Evolutionary conservation across 164 flowering plant genomes (phyloP), one percentile per base, ranked within the genome.

Genomic region (Protea cynaroides): DNA sequence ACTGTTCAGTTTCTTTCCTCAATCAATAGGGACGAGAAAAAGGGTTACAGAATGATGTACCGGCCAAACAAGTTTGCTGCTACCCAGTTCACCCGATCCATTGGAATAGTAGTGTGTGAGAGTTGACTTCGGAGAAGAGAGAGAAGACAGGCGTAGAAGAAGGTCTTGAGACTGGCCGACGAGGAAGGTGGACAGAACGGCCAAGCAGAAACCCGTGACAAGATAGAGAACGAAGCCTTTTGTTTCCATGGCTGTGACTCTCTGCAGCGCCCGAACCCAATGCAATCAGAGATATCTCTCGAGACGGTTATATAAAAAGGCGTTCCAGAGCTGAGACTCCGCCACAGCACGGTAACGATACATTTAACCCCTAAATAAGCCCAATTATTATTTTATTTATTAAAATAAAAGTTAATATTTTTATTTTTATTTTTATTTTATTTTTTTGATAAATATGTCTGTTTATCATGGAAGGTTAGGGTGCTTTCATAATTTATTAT

Each of bases 31-130:
- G 54, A 1, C 37, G 25, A 63, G 24, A 64, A 7, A 21, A 0
- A 65, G 0, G 54, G 4, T 38, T 52, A 53, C 50, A 70, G 53
- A 51, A 51, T 70, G 58, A 75, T 81, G 7, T 75, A 89, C 98
- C 21, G 91, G 96, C 95, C 98, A 92, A 69, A 80, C 75, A 71
- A 52, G 71, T 0, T 65, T 76, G 22, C 63, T 62, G 2, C 51
- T 24, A 62, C 7, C 36, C 29, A 68, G 63, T 0, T 23, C 53
- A 59, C 14, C 46, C 4, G 14, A 40, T 21, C 52, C 43, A 21
- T 52, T 12, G 14, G 25, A 23, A 18, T 12, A 19, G 23, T 12
- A 19, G 12, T 19, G 9, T 19, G 65, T 25, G 1, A 23, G 29
- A 40, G 40, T 58, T 34, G 46, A 57, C 25, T 38, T 25, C 14